Conservation (phyloP, 2,329 filamentous ascomycete genomes). For the Gremmenia infestans region DNA sequence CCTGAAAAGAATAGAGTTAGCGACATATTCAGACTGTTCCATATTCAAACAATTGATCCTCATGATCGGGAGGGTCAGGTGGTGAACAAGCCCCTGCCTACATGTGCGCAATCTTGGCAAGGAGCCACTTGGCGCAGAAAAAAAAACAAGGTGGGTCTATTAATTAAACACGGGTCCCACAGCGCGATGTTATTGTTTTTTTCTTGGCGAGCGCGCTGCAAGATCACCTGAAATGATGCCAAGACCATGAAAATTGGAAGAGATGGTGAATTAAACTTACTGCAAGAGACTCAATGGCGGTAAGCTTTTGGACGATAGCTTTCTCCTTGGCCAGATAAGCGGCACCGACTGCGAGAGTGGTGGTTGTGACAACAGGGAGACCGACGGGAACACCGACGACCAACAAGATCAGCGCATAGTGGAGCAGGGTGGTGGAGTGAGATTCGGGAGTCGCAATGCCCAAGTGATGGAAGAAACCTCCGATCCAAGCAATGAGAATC, state of each 20-base stretch:
- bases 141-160: not conserved
- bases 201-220: not conserved
- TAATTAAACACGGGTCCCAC: too few relatives aligned
- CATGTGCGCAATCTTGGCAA: too few relatives aligned
- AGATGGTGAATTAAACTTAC: conserved; percentile 16
- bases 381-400: conserved; percentile 77
- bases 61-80: not conserved
- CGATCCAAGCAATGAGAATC: conserved; percentile 71
- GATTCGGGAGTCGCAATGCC: conserved; percentile 54
- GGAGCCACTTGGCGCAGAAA: too few relatives aligned
- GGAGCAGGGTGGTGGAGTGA: conserved; percentile 59
- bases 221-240: not conserved
- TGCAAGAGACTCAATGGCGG: conserved; percentile 70
- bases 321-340: conserved; percentile 74
- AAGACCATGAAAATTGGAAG: not conserved
- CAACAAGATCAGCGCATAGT: conserved; percentile 65
- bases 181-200: not conserved
- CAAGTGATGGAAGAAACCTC: conserved; percentile 71
- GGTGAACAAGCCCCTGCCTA: not conserved
- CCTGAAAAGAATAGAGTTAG: conserved; percentile 28
- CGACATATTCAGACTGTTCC: not conserved
- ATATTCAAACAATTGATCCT: not conserved
- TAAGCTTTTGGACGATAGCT: conserved; percentile 75
- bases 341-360: conserved; percentile 70
- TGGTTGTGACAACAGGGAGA: conserved; percentile 75